Evolutionary conservation across 352 stramenopile genomes (phyloP), one percentile per base, ranked within the genome.

Genomic region (Blastocystis sp.): DNA sequence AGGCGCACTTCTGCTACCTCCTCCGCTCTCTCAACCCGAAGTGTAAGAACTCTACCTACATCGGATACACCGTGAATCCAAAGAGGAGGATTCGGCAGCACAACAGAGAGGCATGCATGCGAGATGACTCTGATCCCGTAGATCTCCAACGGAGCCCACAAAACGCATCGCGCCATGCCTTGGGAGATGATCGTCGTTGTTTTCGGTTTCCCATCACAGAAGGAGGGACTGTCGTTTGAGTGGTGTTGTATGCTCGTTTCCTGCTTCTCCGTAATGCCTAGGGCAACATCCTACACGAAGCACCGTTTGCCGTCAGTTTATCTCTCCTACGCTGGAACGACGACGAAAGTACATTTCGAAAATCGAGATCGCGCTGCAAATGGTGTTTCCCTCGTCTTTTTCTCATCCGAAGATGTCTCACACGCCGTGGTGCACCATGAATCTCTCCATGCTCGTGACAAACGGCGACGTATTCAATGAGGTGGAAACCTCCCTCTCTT

Each of bases 31-130:
- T 84, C 0, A 84, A 84, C 60, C n/a, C 34, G 40, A 66, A 67
- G 23, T 67, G 21, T 28, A 61, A 28, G 23, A 66, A 67, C 34
- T 84, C 74, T 10, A 67, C 52, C 14, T 84, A 84, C 34, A 84
- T 84, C 28, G 74, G 74, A 84, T 84, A 84, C 41, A 84, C 74
- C 2, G 74, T 84, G 9, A 84, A 84, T 84, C 74, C 74, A n/a
- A 84, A 84, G 17, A 66, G 52, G 56, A 84, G 74, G 53, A 84
- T 84, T 61, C 53, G 74, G 11, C 74, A 84, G 61, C 74, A 84
- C 28, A 84, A 84, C 45, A 11, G 74, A 84, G 74, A 84, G 17
- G 74, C 69, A 17, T 67, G 52, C 21, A 1, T 67, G 28, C 0
- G 0, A 2, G 45, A 21, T 52, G 14, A 45, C n/a, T 56, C 38